Base-by-base conservation (phyloP, 495 filamentous ascomycete species). In the Hyaloscypha hepaticicola region DNA sequence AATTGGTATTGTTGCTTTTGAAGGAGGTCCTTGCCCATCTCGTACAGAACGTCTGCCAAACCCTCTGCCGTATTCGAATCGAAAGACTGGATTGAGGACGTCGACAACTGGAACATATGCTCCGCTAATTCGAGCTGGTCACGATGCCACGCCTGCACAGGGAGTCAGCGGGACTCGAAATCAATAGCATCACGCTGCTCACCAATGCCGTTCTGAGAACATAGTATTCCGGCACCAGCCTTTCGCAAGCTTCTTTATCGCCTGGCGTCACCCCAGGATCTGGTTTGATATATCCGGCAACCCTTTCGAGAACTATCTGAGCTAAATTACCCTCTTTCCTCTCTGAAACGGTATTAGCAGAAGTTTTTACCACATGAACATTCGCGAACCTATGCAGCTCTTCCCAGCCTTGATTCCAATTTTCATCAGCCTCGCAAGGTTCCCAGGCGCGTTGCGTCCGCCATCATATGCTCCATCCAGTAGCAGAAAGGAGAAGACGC, bases 51-150 rank as follows among this genome's bases (percentile, higher is more conserved):
- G 69, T 94, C 88, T 22, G 87, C 83, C n/a, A 92, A 73, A n/a
- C 75, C 79, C 70, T 92, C 90, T 14, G 83, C 79, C 25, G 80
- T 77, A 19, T 73, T 66, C 16, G 82, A 75, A 58, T 88, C 82
- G 9, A 82, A 75, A 3, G 71, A 62, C 4, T 70, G 65, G 7
- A 72, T 72, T 11, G 78, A 72, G 9, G 71, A 64, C 27, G 79
- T 75, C 8, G 81, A 72, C 67, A 90, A 89, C 19, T 77, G 77
- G 74, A 88, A 93, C 77, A 94, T 82, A 72, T 90, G 85, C 59
- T 95, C 90, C 11, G 91, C 90, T 31, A 96, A 79, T 62, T 93
- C 88, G 28, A 87, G 76, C 31, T 88, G 82, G 50, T 82, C 80
- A 70, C 91, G 86, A 53, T 82, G 79, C 89, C 87, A 94, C 28